A percentile compares a stretch with the other conserved stretches of the same genome.
Evolutionary conservation across 805 yeast species (phyloP).

Genomic region (Hanseniaspora guilliermondii): DNA sequence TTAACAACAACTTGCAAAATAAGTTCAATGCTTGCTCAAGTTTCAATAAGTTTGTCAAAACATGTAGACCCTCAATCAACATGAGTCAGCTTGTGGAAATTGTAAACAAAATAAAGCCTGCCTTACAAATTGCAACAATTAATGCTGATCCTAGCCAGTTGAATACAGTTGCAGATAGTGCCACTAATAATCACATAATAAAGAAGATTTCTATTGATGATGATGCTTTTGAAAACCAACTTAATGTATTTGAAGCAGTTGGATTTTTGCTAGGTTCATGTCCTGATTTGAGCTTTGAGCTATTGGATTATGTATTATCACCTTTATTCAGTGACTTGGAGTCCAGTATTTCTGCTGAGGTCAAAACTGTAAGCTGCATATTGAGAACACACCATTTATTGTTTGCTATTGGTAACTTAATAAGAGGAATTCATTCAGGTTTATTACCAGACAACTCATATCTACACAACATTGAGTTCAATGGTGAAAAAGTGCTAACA

Average conservation of each 20-base stretch:
- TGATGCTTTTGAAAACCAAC: constrained; percentile 61
- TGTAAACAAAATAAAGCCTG: constrained; percentile 38
- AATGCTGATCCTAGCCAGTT: constrained; percentile 37
- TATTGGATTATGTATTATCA: constrained; percentile 55
- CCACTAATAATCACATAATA: constrained; percentile 24
- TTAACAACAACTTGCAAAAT: constrained; percentile 60
- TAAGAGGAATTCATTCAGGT: constrained; percentile 62
- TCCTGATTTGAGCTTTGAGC: constrained; percentile 29
- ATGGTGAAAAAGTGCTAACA: constrained; percentile 23
- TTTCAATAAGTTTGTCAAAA: constrained; percentile 67
- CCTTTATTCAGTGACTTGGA: constrained; percentile 68
- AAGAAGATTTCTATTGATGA: constrained; percentile 36
- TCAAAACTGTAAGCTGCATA: constrained; percentile 35
- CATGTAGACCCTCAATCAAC: constrained; percentile 55
- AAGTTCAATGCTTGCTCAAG: constrained; percentile 82
- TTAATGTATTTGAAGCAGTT: constrained; percentile 72
- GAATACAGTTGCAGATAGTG: constrained; percentile 22
- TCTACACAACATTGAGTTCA: constrained; percentile 29
- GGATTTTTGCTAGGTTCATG: constrained; percentile 58
- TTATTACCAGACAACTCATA: constrained; percentile 27
- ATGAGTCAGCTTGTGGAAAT: constrained; percentile 41
- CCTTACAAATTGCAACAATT: constrained; percentile 44
- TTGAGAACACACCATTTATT: constrained; percentile 76
- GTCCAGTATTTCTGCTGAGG: constrained; percentile 40
- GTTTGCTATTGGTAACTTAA: constrained; percentile 80